Evolutionary conservation across 306 rosid species (phyloP).

Genomic region (Calophaca sinica): DNA sequence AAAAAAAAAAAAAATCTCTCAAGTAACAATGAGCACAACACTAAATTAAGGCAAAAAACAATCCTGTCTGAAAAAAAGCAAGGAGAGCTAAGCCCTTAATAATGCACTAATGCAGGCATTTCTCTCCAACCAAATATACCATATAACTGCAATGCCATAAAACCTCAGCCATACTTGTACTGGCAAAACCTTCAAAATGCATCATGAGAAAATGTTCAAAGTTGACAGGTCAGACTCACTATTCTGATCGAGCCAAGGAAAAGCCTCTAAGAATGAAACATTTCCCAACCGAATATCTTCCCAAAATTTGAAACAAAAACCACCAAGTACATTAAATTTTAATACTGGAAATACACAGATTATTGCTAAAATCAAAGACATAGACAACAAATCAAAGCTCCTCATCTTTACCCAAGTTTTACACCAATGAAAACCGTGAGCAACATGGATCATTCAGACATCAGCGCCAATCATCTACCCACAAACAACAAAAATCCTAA

Average conservation of each 20-base stretch:
- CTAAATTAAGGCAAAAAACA: slow-evolving; percentile 16
- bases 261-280: slow-evolving; percentile 20
- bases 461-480: background rate
- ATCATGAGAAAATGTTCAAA: slow-evolving; percentile 15
- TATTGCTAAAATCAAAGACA: slow-evolving; percentile 1
- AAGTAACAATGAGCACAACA: slow-evolving; percentile 17
- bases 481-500: background rate
- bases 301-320: background rate
- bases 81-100: background rate
- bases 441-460: slow-evolving; percentile 18
- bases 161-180: slow-evolving; percentile 5
- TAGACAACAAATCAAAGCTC: background rate
- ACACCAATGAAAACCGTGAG: slow-evolving; percentile 8
- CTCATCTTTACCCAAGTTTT: background rate
- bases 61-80: background rate
- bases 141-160: slow-evolving; percentile 15
- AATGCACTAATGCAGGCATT: background rate
- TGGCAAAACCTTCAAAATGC: background rate
- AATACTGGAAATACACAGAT: background rate
- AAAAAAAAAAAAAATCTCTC: background rate
- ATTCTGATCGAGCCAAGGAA: background rate
- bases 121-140: slow-evolving; percentile 16
- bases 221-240: background rate
- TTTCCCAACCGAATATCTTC: background rate
- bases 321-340: slow-evolving; percentile 1